phyloP scores from a whole-genome alignment of 2,329 filamentous ascomycete genomes.

The Pseudogymnoascus sp. region DNA sequence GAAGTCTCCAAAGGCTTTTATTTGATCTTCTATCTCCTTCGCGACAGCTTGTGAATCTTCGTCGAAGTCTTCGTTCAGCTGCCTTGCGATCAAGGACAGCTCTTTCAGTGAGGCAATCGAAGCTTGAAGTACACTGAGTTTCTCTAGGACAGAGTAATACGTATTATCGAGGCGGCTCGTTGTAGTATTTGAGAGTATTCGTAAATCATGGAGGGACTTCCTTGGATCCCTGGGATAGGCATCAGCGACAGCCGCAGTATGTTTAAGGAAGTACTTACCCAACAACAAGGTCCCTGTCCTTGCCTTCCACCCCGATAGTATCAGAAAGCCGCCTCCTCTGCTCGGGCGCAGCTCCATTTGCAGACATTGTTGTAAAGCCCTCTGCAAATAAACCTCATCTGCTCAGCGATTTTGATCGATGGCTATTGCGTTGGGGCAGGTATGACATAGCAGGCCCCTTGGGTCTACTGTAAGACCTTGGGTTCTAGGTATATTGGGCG shows the following conservation, averaged over 20 bases:
- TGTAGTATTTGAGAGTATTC: slow-evolving; percentile 52
- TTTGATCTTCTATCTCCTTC: slow-evolving; percentile 45
- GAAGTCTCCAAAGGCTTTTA: slow-evolving; percentile 56
- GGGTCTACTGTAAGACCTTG: slow-evolving; percentile 3
- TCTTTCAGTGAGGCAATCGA: slow-evolving; percentile 60
- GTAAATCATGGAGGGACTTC: slow-evolving; percentile 47
- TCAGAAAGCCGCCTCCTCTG: neutral
- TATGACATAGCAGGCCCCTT: slow-evolving; percentile 1
- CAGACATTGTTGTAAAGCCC: slow-evolving; percentile 4
- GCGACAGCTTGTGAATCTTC: slow-evolving; percentile 52
- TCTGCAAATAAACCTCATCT: neutral
- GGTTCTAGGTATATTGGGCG: neutral
- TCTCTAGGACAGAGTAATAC: slow-evolving; percentile 67
- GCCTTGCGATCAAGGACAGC: slow-evolving; percentile 54
- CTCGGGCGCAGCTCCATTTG: slow-evolving; percentile 1
- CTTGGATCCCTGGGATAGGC: slow-evolving; percentile 40
- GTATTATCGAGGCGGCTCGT: slow-evolving; percentile 64
- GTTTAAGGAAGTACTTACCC: neutral
- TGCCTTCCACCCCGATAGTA: neutral
- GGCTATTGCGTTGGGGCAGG: neutral
- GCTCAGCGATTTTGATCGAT: neutral
- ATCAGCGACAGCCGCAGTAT: slow-evolving; percentile 10
- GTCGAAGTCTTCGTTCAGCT: slow-evolving; percentile 52
- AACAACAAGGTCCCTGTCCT: slow-evolving; percentile 4
- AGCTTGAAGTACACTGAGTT: slow-evolving; percentile 54